phyloP scores from a whole-genome alignment of 257 asterid species.

The Solanum gracilifrons region DNA sequence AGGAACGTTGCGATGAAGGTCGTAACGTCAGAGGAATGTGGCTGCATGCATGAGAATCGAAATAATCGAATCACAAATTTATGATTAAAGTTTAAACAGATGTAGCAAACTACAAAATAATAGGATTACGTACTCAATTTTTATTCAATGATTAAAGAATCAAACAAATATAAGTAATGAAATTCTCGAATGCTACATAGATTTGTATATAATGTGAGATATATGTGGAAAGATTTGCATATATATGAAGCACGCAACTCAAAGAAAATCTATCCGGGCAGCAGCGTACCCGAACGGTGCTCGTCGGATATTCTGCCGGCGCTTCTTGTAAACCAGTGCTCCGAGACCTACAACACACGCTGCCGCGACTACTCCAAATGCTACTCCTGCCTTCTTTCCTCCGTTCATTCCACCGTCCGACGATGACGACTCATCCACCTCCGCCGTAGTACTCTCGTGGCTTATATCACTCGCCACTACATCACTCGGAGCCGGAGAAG shows the following conservation, averaged over 20 bases:
- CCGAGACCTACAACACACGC: conserved; percentile 37
- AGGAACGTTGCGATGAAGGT: neutral
- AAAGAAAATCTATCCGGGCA: conserved; percentile 43
- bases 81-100: too few species aligned
- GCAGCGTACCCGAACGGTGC: conserved; percentile 39
- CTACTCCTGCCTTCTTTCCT: conserved; percentile 55
- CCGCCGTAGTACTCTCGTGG: conserved; percentile 4
- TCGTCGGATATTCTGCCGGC: conserved; percentile 66
- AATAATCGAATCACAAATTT: too few species aligned
- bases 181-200: neutral
- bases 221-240: neutral
- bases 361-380: conserved; percentile 49
- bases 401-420: conserved; percentile 32
- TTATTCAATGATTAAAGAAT: neutral
- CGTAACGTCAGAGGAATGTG: too few species aligned
- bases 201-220: neutral
- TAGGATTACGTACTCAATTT: neutral
- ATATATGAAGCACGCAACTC: neutral
- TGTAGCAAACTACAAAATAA: neutral
- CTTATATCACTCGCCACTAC: neutral
- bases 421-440: conserved; percentile 5
- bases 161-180: neutral
- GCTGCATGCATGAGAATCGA: too few species aligned
- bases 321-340: conserved; percentile 49
- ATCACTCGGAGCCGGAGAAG: conserved; percentile 30